These are phyloP conservation scores for Chenopodium quinoa DNA, from an alignment of 148 eudicot genomes.

Conservation along the genomic window DNA sequence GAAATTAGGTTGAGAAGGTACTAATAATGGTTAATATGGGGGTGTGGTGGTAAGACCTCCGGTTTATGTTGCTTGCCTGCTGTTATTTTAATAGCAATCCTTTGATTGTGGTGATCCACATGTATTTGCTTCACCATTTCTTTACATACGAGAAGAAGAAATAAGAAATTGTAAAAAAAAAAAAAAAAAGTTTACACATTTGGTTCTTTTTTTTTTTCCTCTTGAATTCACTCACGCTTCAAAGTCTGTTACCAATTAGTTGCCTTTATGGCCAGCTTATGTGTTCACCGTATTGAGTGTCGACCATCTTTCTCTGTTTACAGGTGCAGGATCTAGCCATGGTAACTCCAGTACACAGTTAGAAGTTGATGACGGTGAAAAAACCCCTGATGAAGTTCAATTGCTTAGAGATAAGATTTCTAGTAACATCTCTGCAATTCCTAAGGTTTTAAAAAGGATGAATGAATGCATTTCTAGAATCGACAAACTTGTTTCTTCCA, in stretches of 20 bases:
- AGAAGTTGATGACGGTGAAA: constrained; percentile 33
- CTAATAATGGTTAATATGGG: background rate
- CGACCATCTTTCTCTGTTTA: constrained; percentile 2
- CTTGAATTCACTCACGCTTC: background rate
- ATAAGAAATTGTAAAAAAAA: background rate
- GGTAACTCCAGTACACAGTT: constrained; percentile 26
- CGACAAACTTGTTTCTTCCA: constrained; percentile 48
- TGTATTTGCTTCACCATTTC: background rate
- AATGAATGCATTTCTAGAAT: constrained; percentile 57
- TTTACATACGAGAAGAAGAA: background rate
- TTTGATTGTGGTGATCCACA: background rate
- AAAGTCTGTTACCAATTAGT: background rate
- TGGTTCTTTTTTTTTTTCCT: background rate
- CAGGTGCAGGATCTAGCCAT: constrained; percentile 30
- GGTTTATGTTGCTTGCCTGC: background rate
- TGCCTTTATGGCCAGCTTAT: background rate
- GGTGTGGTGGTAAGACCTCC: background rate
- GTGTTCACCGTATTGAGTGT: background rate
- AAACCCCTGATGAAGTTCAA: constrained; percentile 36
- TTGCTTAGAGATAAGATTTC: constrained; percentile 66
- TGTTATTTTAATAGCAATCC: background rate
- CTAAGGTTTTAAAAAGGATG: constrained; percentile 63
- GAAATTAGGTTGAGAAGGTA: background rate
- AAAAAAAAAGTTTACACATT: background rate
- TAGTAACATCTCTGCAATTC: constrained; percentile 54